These are phyloP conservation scores for Exophiala alcalophila DNA, from an alignment of 2,329 filamentous ascomycete genomes.

Conservation along the genomic window DNA sequence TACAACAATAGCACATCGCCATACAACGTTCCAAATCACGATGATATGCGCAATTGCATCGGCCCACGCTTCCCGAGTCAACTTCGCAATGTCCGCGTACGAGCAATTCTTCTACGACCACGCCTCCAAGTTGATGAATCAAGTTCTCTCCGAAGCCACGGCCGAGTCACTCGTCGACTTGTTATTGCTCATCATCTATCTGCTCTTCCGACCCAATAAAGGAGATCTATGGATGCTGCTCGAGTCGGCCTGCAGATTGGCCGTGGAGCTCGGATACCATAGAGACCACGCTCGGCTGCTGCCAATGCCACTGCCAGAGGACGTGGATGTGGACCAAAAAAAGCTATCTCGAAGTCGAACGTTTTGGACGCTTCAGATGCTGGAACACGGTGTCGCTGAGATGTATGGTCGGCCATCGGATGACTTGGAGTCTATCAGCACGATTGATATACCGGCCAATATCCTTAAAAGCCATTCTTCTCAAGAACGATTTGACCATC, in stretches of 20 bases:
- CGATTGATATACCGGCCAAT: constrained; percentile 32
- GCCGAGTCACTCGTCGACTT: constrained; percentile 24
- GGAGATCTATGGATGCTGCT: constrained; percentile 27
- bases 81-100: constrained; percentile 1
- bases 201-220: constrained; percentile 26
- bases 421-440: constrained; percentile 36
- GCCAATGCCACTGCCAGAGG: constrained; percentile 16
- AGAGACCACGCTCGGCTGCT: constrained; percentile 31
- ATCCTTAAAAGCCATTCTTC: not conserved
- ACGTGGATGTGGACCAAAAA: constrained; percentile 16
- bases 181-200: constrained; percentile 25
- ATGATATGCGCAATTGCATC: constrained; percentile 3
- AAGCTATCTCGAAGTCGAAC: constrained; percentile 13
- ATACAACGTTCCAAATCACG: not conserved
- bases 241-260: constrained; percentile 29
- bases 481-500: no score
- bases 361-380: constrained; percentile 37
- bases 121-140: constrained; percentile 24
- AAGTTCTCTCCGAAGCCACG: constrained; percentile 27
- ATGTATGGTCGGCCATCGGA: constrained; percentile 37
- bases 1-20: not conserved
- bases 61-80: not conserved
- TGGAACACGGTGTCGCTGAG: constrained; percentile 37
- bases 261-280: constrained; percentile 35
- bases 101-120: constrained; percentile 3